A percentile compares a stretch with the other conserved stretches of the same genome.
These are phyloP conservation scores for Isatis tinctoria DNA, from an alignment of 345 rosid genomes.

Conservation along the genomic window DNA sequence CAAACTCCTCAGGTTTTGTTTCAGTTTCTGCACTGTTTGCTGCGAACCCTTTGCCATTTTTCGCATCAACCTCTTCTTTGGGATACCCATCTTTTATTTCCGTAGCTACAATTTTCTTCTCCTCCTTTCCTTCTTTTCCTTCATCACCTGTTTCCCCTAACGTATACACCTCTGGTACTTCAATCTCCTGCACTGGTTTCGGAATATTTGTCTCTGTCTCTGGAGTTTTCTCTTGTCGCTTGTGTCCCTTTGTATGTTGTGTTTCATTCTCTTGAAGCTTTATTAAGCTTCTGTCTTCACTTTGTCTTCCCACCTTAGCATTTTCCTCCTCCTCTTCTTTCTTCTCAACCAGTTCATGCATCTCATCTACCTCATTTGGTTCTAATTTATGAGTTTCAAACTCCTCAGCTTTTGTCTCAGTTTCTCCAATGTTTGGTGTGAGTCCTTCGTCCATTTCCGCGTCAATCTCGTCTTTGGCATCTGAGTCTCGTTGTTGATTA, in stretches of 20 bases:
- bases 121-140: background rate
- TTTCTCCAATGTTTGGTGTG: background rate
- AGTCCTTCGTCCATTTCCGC: background rate
- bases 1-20: background rate
- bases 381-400: background rate
- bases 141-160: background rate
- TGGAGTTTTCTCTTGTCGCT: background rate
- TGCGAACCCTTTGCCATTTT: background rate
- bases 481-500: background rate
- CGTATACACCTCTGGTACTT: background rate
- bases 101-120: background rate
- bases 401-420: background rate
- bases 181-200: background rate
- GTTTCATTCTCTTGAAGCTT: constrained; percentile 8
- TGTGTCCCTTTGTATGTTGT: background rate
- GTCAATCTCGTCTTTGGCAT: background rate
- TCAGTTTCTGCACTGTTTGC: constrained; percentile 5
- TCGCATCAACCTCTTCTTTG: background rate
- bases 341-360: background rate
- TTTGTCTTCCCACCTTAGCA: background rate
- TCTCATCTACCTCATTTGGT: background rate
- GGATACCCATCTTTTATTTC: background rate
- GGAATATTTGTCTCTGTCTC: background rate
- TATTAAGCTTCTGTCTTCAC: background rate
- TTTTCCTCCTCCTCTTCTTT: constrained; percentile 1